These are phyloP conservation scores for Polyporus tsugae DNA, from an alignment of 1,284 basidiomycete genomes.

Conservation along the genomic window DNA sequence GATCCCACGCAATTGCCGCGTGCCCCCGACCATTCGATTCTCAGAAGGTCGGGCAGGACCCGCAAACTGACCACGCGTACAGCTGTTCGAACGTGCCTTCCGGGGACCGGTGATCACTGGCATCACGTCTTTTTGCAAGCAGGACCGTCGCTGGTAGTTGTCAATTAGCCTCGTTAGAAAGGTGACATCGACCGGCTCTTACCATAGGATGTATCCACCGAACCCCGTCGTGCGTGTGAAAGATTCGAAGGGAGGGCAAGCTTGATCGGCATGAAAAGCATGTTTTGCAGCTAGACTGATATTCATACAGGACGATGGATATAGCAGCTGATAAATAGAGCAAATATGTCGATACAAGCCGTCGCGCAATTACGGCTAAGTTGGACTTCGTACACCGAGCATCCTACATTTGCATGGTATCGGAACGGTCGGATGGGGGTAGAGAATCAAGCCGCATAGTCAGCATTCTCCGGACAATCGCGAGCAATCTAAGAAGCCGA, in stretches of 20 bases:
- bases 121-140: not conserved
- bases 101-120: not conserved
- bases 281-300: constrained; percentile 13
- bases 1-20: constrained; percentile 13
- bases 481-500: constrained; percentile 67
- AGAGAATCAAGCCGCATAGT: constrained; percentile 41
- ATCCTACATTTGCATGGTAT: constrained; percentile 27
- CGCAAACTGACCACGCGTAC: not conserved
- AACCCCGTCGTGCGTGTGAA: not conserved
- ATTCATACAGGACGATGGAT: constrained; percentile 28
- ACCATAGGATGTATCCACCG: not conserved
- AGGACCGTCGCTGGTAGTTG: not conserved
- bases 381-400: constrained; percentile 30
- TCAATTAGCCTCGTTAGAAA: not conserved
- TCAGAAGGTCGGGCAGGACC: not conserved
- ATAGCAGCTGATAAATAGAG: constrained; percentile 38
- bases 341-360: constrained; percentile 33
- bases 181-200: not conserved
- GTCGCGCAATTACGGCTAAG: constrained; percentile 25
- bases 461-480: constrained; percentile 74
- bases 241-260: not conserved
- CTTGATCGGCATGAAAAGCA: not conserved
- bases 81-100: not conserved
- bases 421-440: constrained; percentile 20
- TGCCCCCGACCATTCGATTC: constrained; percentile 4